Base-by-base conservation (phyloP, 768 basidiomycete genomes). In the Amanita pallidorosea region DNA sequence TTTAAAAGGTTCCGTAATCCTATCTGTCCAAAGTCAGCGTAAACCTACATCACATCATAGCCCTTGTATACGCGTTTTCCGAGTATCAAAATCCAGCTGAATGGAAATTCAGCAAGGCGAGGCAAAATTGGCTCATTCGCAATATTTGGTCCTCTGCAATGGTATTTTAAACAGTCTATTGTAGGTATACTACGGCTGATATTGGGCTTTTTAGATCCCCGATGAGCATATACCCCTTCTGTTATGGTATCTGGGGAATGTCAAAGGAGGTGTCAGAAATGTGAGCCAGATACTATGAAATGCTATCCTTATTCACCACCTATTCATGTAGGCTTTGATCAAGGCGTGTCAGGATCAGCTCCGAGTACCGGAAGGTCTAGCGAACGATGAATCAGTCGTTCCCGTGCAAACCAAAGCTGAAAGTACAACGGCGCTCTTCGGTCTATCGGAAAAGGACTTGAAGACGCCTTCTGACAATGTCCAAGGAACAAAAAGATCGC, bases 61-160 rank as follows among this genome's bases (percentile, higher is more conserved):
- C 33, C 31, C 49, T 51, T 11, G 64, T 64, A 31, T 84, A 83
- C 58, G 81, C 77, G 1, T 80, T 76, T 57, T 58, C 65, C n/a
- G 76, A 77, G 51, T 74, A 73, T 56, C 67, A 70, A 46, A 65
- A 66, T 36, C 73, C 70, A 17, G 58, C 65, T 5, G 65, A 63
- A 47, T 86, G 84, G 85, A 87, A 85, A 56, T 87, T 86, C 60
- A 80, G 80, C 54, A 86, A 86, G 58, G 81, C 81, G 6, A 70
- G 74, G 40, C 84, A 87, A 58, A 87, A 85, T 57, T 87, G 84
- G 85, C 65, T 86, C 1, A 68, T 85, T 51, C 75, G 82, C 9
- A 80, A 86, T 55, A 54, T 81, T 8, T 86, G 78, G 77, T 77
- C 75, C 2, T 67, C 67, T 11, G 62, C 70, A 54, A 31, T 34